Evolutionary conservation across 2,329 filamentous ascomycete species (phyloP).

Genomic region (Ophiostoma fasciatum): DNA sequence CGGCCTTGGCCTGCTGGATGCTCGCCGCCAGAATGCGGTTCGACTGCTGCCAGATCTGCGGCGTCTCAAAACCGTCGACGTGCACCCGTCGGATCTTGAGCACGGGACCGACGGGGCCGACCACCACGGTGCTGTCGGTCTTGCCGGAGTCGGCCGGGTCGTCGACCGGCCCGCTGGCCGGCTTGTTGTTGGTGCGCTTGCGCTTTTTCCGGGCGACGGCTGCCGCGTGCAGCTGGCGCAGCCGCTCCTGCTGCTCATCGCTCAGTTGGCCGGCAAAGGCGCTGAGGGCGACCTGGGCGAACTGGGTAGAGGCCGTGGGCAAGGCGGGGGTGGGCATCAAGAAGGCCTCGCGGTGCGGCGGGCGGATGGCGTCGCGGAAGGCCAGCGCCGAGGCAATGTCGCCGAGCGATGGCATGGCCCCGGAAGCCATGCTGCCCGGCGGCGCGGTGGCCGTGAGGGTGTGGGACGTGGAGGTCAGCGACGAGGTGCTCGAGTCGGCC

Average conservation of each 20-base stretch:
- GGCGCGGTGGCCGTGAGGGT: slow-evolving; percentile 22
- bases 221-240: slow-evolving; percentile 26
- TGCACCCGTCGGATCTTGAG: slow-evolving; percentile 74
- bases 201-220: slow-evolving; percentile 54
- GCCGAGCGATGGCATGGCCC: slow-evolving; percentile 12
- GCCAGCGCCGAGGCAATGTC: slow-evolving; percentile 26
- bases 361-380: slow-evolving; percentile 43
- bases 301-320: slow-evolving; percentile 52
- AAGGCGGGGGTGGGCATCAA: slow-evolving; percentile 57
- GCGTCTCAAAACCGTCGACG: slow-evolving; percentile 70
- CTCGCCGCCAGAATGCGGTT: slow-evolving; percentile 57
- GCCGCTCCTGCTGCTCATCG: slow-evolving; percentile 53
- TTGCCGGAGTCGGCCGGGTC: neutral
- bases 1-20: slow-evolving; percentile 31
- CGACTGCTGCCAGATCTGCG: slow-evolving; percentile 90
- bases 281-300: slow-evolving; percentile 71
- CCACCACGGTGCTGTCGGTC: slow-evolving; percentile 50
- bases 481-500: slow-evolving; percentile 34
- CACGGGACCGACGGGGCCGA: slow-evolving; percentile 46
- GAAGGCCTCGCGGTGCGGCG: slow-evolving; percentile 54
- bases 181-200: slow-evolving; percentile 39
- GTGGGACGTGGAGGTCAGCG: slow-evolving; percentile 49
- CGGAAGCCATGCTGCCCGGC: slow-evolving; percentile 12
- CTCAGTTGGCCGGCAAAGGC: slow-evolving; percentile 60
- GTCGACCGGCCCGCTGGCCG: neutral